Conservation (phyloP, 176 grass and related monocot genomes). For the Aegilops umbellulata region DNA sequence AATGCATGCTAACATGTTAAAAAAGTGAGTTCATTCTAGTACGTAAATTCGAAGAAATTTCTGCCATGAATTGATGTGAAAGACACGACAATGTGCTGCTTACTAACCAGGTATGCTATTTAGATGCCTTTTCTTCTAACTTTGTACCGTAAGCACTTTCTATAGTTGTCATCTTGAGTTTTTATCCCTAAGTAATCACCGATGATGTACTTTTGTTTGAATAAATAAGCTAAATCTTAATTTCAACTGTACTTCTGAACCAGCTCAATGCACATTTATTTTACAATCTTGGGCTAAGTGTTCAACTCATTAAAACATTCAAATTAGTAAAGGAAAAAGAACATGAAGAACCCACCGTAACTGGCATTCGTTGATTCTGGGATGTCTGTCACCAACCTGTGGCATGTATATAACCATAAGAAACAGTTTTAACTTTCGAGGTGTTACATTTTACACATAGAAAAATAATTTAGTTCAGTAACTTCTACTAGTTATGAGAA, state of each 20-base stretch:
- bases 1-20: slow-evolving; percentile 28
- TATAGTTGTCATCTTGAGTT: not conserved
- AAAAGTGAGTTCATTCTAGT: slow-evolving; percentile 17
- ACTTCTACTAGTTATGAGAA: slow-evolving; percentile 1
- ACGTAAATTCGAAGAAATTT: slow-evolving; percentile 9
- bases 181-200: not conserved
- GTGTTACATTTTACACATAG: slow-evolving; percentile 19
- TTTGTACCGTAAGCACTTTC: not conserved
- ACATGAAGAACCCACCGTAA: slow-evolving; percentile 51
- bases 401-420: slow-evolving; percentile 37
- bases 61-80: slow-evolving; percentile 20
- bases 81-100: not conserved
- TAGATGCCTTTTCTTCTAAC: not conserved
- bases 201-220: slow-evolving; percentile 5
- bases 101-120: slow-evolving; percentile 15
- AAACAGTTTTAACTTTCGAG: slow-evolving; percentile 15
- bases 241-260: not conserved
- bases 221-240: not conserved
- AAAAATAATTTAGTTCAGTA: slow-evolving; percentile 27
- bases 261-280: slow-evolving; percentile 8
- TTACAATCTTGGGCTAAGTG: slow-evolving; percentile 29
- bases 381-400: slow-evolving; percentile 97
- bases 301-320: slow-evolving; percentile 30
- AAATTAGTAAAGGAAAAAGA: slow-evolving; percentile 34
- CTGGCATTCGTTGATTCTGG: slow-evolving; percentile 73